Evolutionary conservation across 768 basidiomycete species (phyloP), one percentile per base, ranked within the genome.

Genomic region (Phaeotremella skinneri): DNA sequence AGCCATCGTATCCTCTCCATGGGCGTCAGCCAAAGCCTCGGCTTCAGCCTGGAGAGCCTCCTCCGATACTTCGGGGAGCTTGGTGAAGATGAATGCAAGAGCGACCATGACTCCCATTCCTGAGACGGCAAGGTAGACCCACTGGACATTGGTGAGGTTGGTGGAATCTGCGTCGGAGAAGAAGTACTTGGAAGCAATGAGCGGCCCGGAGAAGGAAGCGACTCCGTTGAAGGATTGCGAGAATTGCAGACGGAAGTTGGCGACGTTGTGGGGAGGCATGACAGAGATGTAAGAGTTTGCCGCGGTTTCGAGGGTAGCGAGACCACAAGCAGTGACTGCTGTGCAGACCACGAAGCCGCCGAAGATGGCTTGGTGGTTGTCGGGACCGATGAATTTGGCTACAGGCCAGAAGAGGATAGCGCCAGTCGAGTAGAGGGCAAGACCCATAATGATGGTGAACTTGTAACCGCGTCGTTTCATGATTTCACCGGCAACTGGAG

Each of bases 341-440:
- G 87, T 88, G 71, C 84, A 85, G 25, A 84, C 84, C 30, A 89
- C 85, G 69, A 89, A 88, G 21, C 87, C 87, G 29, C 83, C 84
- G 58, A 86, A 89, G 66, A 81, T 84, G 53, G 79, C 79, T n/a
- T 72, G 64, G 39, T 68, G 65, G 68, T 75, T 75, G 55, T 56
- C 65, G 54, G 63, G 61, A 54, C 50, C 56, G 59, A 72, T 61
- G 69, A 81, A 88, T 66, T 81, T 83, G 34, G 87, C 86, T 41
- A 85, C 85, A 17, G 87, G 86, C 87, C 87, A 88, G 80, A 88
- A 89, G 75, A 87, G 85, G 61, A 89, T 81, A 23, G 87, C 87
- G 49, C 88, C 87, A 78, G 75, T 41, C 20, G 61, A 60, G 76
- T 74, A 76, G 41, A 76, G 73, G 29, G 25, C 42, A 17, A 71